Evolutionary conservation across 2,329 filamentous ascomycete species (phyloP).

Genomic region (Cladophialophora carrionii): DNA sequence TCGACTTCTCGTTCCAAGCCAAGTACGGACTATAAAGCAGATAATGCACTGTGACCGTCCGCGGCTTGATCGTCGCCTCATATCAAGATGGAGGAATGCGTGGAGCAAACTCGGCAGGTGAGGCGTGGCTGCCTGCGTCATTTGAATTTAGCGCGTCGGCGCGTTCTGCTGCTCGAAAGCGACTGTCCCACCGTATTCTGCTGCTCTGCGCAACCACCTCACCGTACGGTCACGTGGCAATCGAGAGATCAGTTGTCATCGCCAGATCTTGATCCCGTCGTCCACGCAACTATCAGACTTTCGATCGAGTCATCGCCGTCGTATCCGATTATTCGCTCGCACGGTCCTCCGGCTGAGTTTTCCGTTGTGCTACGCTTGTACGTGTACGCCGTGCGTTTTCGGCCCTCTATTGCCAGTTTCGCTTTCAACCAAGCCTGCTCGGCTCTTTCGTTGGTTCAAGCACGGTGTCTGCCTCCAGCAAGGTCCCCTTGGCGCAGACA

Average conservation of each 20-base stretch:
- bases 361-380: constrained; percentile 4
- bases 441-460: constrained; percentile 15
- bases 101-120: neutral
- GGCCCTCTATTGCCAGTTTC: constrained; percentile 4
- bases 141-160: constrained; percentile 2
- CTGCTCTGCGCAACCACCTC: neutral
- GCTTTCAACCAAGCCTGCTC: constrained; percentile 8
- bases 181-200: neutral
- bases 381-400: neutral
- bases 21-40: neutral
- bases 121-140: constrained; percentile 6
- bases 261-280: constrained; percentile 14
- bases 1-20: neutral
- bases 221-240: constrained; percentile 2
- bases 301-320: constrained; percentile 17
- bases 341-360: constrained; percentile 11
- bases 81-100: neutral
- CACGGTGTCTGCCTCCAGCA: constrained; percentile 7
- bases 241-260: constrained; percentile 12
- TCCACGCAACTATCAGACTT: constrained; percentile 11
- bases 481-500: constrained; percentile 2
- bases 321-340: neutral
- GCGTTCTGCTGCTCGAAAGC: neutral
- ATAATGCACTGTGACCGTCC: neutral
- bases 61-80: neutral